A percentile compares a stretch with the other conserved stretches of the same genome.
These are phyloP conservation scores for Avena atlantica DNA, from an alignment of 176 grass and related monocot species.

Conservation along the genomic window DNA sequence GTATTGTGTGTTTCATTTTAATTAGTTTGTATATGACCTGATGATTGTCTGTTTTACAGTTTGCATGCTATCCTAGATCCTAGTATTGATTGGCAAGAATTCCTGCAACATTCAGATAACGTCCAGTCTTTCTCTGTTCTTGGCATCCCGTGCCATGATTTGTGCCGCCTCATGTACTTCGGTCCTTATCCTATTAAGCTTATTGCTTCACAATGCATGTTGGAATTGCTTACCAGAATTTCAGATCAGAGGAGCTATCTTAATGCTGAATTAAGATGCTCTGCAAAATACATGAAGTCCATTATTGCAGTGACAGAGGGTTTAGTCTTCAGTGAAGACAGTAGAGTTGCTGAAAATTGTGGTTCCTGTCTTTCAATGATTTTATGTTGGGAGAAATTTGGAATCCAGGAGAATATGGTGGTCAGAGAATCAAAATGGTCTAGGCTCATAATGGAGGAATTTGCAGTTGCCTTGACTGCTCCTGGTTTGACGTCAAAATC, in stretches of 20 bases:
- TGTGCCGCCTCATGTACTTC: conserved; percentile 81
- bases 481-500: conserved; percentile 80
- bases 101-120: conserved; percentile 64
- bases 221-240: conserved; percentile 78
- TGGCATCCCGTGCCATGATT: conserved; percentile 78
- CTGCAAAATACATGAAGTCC: conserved; percentile 78
- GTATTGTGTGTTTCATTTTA: conserved; percentile 39
- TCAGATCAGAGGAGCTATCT: conserved; percentile 55
- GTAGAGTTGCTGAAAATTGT: conserved; percentile 72
- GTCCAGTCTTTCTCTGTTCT: conserved; percentile 63
- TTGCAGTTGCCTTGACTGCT: conserved; percentile 77
- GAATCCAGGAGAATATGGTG: conserved; percentile 56
- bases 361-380: conserved; percentile 67
- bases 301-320: conserved; percentile 79
- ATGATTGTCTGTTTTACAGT: conserved; percentile 55
- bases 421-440: conserved; percentile 83
- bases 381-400: conserved; percentile 77
- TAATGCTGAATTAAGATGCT: conserved; percentile 68
- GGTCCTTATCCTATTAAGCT: conserved; percentile 73
- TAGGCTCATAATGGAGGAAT: conserved; percentile 84
- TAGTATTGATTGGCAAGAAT: conserved; percentile 83
- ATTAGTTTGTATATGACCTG: conserved; percentile 28
- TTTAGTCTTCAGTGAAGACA: conserved; percentile 76
- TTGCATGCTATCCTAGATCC: conserved; percentile 62
- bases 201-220: conserved; percentile 85